phyloP scores from a whole-genome alignment of 345 rosid genomes.

The Nephelium lappaceum region DNA sequence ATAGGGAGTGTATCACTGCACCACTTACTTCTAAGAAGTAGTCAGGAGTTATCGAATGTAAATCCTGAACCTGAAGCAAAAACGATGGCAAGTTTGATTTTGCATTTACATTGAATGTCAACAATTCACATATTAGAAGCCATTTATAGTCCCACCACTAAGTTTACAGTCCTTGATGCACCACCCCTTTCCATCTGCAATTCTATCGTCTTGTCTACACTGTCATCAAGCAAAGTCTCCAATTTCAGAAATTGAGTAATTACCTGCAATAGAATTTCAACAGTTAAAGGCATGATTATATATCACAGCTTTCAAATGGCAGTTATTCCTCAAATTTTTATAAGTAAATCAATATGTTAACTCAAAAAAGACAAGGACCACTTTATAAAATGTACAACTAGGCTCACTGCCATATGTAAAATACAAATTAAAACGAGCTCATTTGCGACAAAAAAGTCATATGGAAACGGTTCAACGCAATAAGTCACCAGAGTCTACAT shows the following conservation, averaged over 20 bases:
- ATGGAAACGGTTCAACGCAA: not conserved
- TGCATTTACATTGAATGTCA: constrained; percentile 11
- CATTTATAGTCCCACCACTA: constrained; percentile 63
- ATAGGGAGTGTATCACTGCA: constrained; percentile 85
- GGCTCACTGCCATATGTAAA: not conserved
- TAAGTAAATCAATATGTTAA: not conserved
- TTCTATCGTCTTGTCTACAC: constrained; percentile 60
- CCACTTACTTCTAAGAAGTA: constrained; percentile 95
- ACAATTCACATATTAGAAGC: constrained; percentile 14
- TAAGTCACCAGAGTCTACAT: not conserved
- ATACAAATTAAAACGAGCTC: not conserved
- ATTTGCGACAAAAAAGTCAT: not conserved
- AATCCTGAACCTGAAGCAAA: constrained; percentile 81
- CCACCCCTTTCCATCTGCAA: constrained; percentile 95
- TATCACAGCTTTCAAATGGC: constrained; percentile 1
- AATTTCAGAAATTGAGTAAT: constrained; percentile 78
- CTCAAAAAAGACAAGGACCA: not conserved
- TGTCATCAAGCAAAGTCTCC: constrained; percentile 85
- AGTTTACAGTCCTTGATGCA: constrained; percentile 51
- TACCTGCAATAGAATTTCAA: constrained; percentile 55
- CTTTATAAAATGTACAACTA: not conserved
- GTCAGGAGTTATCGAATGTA: constrained; percentile 86
- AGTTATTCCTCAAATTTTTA: not conserved
- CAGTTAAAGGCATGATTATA: constrained; percentile 19
- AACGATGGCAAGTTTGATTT: constrained; percentile 9